These are phyloP conservation scores for Colletotrichum theobromicola DNA, from an alignment of 2,329 filamentous ascomycete genomes.

Conservation along the genomic window DNA sequence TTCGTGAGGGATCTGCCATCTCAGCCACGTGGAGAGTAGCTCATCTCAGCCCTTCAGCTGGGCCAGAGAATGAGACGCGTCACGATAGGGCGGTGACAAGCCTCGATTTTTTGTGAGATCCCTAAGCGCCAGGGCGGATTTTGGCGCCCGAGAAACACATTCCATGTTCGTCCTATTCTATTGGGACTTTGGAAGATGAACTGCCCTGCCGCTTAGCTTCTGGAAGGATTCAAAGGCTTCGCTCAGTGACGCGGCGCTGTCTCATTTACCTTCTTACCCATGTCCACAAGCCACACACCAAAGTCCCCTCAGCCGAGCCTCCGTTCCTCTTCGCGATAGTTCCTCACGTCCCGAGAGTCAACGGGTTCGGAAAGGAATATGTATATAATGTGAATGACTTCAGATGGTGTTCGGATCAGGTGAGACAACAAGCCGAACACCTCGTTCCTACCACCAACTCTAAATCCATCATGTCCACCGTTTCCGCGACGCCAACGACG, in stretches of 20 bases:
- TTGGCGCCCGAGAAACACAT: not conserved
- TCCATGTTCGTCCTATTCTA: not conserved
- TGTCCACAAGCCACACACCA: not conserved
- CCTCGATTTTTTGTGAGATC: not conserved
- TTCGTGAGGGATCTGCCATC: not conserved
- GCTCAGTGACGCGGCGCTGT: not conserved
- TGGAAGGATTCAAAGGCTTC: not conserved
- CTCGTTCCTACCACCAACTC: not conserved
- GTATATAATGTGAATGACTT: not conserved
- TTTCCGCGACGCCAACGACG: not conserved
- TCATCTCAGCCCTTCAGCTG: not conserved
- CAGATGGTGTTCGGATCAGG: conserved; percentile 1
- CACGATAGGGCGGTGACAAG: not conserved
- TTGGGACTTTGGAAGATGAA: not conserved
- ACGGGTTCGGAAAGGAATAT: not conserved
- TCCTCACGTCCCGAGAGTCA: not conserved
- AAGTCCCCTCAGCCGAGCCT: not conserved
- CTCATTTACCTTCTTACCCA: not conserved
- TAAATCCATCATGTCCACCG: not conserved
- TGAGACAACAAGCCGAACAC: not conserved
- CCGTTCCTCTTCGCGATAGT: not conserved
- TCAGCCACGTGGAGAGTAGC: not conserved
- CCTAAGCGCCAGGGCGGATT: not conserved
- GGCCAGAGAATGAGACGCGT: not conserved
- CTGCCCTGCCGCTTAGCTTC: not conserved